Percentiles rank a stretch among this genome's conserved stretches.
Evolutionary conservation across 495 filamentous ascomycete genomes (phyloP).

Genomic region (Glutinoglossum americanum): DNA sequence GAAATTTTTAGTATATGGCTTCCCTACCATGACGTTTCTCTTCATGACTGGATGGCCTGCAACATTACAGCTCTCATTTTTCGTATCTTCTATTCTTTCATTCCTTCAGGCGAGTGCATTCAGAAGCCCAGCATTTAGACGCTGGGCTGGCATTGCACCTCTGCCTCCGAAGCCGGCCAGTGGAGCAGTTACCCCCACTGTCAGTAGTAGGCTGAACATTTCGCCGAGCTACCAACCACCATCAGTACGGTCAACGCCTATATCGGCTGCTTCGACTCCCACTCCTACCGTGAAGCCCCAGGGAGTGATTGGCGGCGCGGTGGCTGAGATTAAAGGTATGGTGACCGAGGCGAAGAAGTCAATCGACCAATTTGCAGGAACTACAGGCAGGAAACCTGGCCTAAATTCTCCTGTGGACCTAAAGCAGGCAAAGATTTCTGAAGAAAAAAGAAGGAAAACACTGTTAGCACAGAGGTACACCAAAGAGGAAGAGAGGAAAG

Average conservation of each 20-base stretch:
- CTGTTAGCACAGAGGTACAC: background rate
- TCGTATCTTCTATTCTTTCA: slow-evolving; percentile 30
- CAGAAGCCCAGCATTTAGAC: slow-evolving; percentile 26
- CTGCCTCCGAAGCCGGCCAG: slow-evolving; percentile 9
- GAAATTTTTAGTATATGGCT: slow-evolving; percentile 28
- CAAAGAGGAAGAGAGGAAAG: background rate
- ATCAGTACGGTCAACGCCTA: background rate
- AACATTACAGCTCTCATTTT: slow-evolving; percentile 52
- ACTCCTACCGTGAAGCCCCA: background rate
- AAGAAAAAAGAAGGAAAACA: background rate
- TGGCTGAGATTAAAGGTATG: slow-evolving; percentile 4
- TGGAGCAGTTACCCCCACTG: background rate
- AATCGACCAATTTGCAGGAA: background rate
- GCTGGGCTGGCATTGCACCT: slow-evolving; percentile 29
- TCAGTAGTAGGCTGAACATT: background rate
- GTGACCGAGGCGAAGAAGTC: slow-evolving; percentile 2
- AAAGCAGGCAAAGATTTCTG: slow-evolving; percentile 1
- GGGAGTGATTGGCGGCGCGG: slow-evolving; percentile 1
- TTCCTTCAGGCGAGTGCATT: slow-evolving; percentile 35
- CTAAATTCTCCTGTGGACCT: background rate
- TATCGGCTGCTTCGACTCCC: background rate
- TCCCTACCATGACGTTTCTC: slow-evolving; percentile 38
- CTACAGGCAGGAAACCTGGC: background rate
- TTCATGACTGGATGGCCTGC: slow-evolving; percentile 46
- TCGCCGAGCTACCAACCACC: background rate